These are phyloP conservation scores for Opeltia flavorubescens DNA, from an alignment of 495 filamentous ascomycete species.

Conservation along the genomic window DNA sequence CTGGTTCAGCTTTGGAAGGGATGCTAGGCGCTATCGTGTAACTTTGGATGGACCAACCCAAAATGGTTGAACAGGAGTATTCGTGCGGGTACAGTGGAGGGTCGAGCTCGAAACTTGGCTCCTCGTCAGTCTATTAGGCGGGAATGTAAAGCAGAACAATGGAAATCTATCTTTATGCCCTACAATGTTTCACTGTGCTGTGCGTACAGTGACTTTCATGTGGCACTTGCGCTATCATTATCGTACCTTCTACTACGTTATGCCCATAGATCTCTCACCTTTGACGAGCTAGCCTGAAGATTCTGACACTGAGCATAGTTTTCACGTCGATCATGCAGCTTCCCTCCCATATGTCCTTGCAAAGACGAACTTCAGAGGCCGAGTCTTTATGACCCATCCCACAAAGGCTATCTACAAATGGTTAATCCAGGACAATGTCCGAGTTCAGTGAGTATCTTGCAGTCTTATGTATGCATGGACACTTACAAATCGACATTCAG, in stretches of 20 bases:
- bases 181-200: neutral
- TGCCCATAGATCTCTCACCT: no score
- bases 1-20: neutral
- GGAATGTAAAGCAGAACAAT: constrained; percentile 7
- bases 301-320: constrained; percentile 39
- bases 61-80: no score
- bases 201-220: neutral
- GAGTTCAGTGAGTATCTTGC: constrained; percentile 45
- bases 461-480: neutral
- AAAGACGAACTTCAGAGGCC: constrained; percentile 92
- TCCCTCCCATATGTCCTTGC: constrained; percentile 92
- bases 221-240: neutral
- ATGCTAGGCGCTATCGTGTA: no score
- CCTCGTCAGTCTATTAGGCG: neutral
- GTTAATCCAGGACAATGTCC: constrained; percentile 91
- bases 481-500: neutral
- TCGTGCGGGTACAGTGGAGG: neutral
- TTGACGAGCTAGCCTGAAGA: neutral
- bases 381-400: constrained; percentile 97
- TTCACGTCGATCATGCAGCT: constrained; percentile 93
- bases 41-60: no score
- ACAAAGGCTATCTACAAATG: constrained; percentile 99
- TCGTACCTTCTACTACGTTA: neutral
- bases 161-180: constrained; percentile 1
- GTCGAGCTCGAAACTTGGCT: constrained; percentile 11